A percentile compares a stretch with the other conserved stretches of the same genome.
These are phyloP conservation scores for Prosopis cineraria DNA, from an alignment of 306 rosid genomes.

Conservation along the genomic window DNA sequence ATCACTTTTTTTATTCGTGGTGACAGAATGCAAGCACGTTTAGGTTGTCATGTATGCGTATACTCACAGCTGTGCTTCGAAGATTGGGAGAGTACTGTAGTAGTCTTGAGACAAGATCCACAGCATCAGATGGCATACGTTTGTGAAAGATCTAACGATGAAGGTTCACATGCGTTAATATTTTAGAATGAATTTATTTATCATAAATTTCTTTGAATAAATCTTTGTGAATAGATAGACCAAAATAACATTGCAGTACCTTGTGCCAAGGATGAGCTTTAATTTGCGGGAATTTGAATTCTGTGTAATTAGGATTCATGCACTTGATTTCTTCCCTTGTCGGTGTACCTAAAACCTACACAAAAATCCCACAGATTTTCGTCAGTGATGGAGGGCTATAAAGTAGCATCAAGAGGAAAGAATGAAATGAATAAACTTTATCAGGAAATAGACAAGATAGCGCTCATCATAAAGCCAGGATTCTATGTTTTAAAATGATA, in stretches of 20 bases:
- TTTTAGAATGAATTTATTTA: neutral
- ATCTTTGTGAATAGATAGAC: neutral
- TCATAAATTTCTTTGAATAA: neutral
- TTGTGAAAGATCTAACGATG: slow-evolving; percentile 76
- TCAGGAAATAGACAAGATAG: too few species aligned
- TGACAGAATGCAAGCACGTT: neutral
- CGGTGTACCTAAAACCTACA: slow-evolving; percentile 94
- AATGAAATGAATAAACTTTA: neutral
- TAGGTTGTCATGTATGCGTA: neutral
- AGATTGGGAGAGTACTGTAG: slow-evolving; percentile 96
- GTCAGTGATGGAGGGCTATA: neutral
- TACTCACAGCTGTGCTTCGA: slow-evolving; percentile 89
- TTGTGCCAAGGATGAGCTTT: slow-evolving; percentile 99
- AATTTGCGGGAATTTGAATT: slow-evolving; percentile 88
- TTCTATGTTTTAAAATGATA: neutral
- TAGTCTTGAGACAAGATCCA: slow-evolving; percentile 92
- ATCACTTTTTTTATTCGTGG: neutral
- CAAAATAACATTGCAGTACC: slow-evolving; percentile 47
- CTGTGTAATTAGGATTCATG: slow-evolving; percentile 96
- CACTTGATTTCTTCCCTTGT: slow-evolving; percentile 97
- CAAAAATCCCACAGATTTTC: slow-evolving; percentile 19
- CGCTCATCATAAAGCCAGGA: slow-evolving; percentile 6
- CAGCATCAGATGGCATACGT: slow-evolving; percentile 92
- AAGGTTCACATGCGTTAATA: slow-evolving; percentile 11
- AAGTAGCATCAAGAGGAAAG: neutral